A percentile compares a stretch with the other conserved stretches of the same genome.
Conservation (phyloP, 2,329 filamentous ascomycete species). For the Curvularia verruculosa region DNA sequence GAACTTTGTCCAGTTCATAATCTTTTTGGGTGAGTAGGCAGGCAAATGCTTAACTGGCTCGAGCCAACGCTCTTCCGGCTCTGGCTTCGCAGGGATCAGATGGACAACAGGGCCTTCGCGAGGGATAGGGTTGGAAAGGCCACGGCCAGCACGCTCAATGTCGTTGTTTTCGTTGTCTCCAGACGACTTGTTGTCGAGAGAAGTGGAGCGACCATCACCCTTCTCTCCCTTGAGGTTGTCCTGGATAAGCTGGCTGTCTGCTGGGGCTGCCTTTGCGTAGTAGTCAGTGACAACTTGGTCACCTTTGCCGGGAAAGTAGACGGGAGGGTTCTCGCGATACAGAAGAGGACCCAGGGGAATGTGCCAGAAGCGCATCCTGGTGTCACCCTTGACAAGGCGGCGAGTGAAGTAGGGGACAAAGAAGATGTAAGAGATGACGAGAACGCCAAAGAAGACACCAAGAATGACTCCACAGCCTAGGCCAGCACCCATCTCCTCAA, state of each 20-base stretch:
- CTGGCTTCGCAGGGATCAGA: conserved; percentile 22
- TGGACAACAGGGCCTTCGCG: conserved; percentile 8
- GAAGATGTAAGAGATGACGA: conserved; percentile 34
- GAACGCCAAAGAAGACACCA: conserved; percentile 34
- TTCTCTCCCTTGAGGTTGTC: conserved; percentile 18
- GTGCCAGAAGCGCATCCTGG: conserved; percentile 35
- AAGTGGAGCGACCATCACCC: not conserved
- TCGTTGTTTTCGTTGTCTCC: conserved; percentile 8
- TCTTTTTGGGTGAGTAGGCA: conserved; percentile 34
- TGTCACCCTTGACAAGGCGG: conserved; percentile 34
- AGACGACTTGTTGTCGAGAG: conserved; percentile 8
- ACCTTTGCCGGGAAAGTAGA: conserved; percentile 51
- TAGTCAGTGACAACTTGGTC: conserved; percentile 50
- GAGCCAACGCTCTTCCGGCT: conserved; percentile 44
- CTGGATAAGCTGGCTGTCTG: conserved; percentile 3
- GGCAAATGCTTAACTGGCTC: conserved; percentile 45
- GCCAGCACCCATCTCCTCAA: conserved; percentile 40
- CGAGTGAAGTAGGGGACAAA: conserved; percentile 40
- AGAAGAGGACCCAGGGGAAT: conserved; percentile 50
- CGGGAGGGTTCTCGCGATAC: conserved; percentile 48
- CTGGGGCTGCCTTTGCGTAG: conserved; percentile 44
- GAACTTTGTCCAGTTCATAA: conserved; percentile 52
- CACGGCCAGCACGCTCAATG: conserved; percentile 9
- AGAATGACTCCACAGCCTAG: conserved; percentile 37
- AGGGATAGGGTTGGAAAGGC: conserved; percentile 10